phyloP scores from a whole-genome alignment of 2,329 filamentous ascomycete genomes.

The Teratosphaeria epicoccoides region DNA sequence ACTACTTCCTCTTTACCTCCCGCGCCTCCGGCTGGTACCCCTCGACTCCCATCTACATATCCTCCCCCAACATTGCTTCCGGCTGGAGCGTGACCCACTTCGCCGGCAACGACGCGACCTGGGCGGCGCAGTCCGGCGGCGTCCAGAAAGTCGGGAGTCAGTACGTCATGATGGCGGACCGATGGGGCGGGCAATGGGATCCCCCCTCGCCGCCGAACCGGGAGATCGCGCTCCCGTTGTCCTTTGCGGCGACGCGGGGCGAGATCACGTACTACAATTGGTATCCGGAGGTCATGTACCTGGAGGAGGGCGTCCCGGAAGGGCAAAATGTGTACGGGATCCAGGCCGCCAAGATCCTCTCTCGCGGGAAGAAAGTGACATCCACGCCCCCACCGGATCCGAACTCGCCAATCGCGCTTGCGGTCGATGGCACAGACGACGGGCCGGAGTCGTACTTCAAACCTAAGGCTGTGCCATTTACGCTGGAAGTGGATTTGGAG shows the following conservation, averaged over 20 bases:
- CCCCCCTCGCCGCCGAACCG: background rate
- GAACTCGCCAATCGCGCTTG: no score
- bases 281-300: background rate
- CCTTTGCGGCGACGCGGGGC: background rate
- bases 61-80: background rate
- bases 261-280: background rate
- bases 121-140: background rate
- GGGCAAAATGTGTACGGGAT: background rate
- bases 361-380: background rate
- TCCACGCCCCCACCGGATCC: background rate
- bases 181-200: background rate
- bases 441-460: background rate
- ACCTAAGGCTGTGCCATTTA: background rate
- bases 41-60: background rate
- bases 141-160: background rate
- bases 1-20: background rate
- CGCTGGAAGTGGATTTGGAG: background rate
- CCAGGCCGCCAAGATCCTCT: background rate
- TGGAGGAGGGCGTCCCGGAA: no score
- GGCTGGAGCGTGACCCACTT: background rate
- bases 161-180: background rate
- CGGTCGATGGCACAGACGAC: background rate
- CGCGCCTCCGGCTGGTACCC: background rate
- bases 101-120: background rate
- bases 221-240: background rate